Percentiles rank a stretch among this genome's conserved stretches.
These are phyloP conservation scores for Cyclotella choctawhatcheeana DNA, from an alignment of 108 stramenopile species.

Conservation along the genomic window DNA sequence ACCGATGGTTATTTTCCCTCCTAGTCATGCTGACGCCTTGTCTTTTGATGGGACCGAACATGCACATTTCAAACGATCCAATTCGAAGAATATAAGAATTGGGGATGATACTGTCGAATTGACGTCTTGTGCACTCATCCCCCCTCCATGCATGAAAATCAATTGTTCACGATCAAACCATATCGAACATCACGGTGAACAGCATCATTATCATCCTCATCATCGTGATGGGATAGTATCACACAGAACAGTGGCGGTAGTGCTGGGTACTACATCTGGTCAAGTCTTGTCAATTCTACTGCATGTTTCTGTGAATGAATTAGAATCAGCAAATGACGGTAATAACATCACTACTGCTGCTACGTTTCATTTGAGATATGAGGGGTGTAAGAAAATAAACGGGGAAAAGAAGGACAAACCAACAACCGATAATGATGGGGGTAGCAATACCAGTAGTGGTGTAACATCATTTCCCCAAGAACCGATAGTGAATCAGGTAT, in stretches of 20 bases:
- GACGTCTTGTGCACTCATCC: conserved; percentile 44
- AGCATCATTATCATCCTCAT: background rate
- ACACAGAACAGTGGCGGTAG: conserved; percentile 27
- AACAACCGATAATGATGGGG: background rate
- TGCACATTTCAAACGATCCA: no score
- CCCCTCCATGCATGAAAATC: conserved; percentile 28
- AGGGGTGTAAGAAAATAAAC: conserved; percentile 13
- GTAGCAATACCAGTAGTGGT: no score
- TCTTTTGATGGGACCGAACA: no score
- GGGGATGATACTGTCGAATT: conserved; percentile 6
- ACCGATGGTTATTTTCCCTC: conserved; percentile 36
- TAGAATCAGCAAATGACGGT: no score
- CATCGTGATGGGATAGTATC: background rate
- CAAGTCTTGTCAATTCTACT: conserved; percentile 37
- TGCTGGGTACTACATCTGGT: conserved; percentile 31
- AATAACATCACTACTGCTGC: no score
- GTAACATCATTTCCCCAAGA: background rate
- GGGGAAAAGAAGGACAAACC: background rate
- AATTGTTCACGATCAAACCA: background rate
- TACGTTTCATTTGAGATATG: conserved; percentile 18
- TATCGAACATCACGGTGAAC: background rate
- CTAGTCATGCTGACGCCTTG: conserved; percentile 16
- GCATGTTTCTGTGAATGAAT: conserved; percentile 18
- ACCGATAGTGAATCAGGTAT: conserved; percentile 25
- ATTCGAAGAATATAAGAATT: background rate